phyloP scores from a whole-genome alignment of 2,329 filamentous ascomycete genomes.

The Apiospora rasikravindrae region DNA sequence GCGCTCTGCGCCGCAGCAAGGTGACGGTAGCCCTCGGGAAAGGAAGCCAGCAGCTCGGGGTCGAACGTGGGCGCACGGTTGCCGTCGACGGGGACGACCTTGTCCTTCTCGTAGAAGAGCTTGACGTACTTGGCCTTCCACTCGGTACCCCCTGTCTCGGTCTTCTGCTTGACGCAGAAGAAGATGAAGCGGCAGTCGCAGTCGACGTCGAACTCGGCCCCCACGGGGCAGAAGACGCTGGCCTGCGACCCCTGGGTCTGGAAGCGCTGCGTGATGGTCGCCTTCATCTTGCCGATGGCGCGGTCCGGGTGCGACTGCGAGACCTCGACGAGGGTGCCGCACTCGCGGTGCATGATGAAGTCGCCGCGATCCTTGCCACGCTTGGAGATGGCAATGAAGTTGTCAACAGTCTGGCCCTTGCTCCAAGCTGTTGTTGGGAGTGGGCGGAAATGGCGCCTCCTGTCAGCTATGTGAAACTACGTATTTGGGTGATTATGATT shows the following conservation, averaged over 20 bases:
- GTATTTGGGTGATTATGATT: neutral
- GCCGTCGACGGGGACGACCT: constrained; percentile 52
- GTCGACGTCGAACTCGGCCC: constrained; percentile 52
- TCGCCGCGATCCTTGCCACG: constrained; percentile 55
- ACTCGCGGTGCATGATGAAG: constrained; percentile 63
- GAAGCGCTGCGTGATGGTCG: constrained; percentile 59
- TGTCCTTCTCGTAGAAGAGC: constrained; percentile 57
- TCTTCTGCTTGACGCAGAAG: constrained; percentile 45
- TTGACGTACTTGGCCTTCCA: constrained; percentile 54
- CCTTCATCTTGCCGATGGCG: constrained; percentile 59
- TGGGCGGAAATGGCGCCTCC: neutral
- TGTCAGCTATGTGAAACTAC: neutral
- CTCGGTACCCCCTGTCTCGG: constrained; percentile 24
- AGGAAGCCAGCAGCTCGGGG: constrained; percentile 43
- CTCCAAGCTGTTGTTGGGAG: constrained; percentile 48
- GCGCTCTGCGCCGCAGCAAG: constrained; percentile 52
- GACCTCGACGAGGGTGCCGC: constrained; percentile 53
- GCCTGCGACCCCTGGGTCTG: constrained; percentile 27
- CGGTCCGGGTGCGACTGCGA: constrained; percentile 41
- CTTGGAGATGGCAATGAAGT: constrained; percentile 56
- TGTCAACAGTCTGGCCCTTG: constrained; percentile 46
- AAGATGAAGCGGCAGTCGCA: constrained; percentile 57
- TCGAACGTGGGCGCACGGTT: constrained; percentile 44
- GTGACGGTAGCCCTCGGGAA: constrained; percentile 52
- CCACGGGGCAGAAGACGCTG: constrained; percentile 31